Evolutionary conservation across 1,284 basidiomycete genomes (phyloP).

Genomic region (Pholiota adiposa): DNA sequence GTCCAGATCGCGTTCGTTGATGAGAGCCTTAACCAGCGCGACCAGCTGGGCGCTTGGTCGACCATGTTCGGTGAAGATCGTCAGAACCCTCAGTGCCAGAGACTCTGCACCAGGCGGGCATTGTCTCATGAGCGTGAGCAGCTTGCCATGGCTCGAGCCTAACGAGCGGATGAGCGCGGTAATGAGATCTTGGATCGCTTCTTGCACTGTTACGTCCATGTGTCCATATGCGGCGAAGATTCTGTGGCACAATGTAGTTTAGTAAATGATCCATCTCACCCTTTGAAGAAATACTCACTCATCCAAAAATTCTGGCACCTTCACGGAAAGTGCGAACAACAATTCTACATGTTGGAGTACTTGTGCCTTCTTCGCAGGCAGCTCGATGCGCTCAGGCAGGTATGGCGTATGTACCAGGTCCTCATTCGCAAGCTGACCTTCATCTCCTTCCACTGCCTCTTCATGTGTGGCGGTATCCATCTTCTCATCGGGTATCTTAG

Average conservation of each 20-base stretch:
- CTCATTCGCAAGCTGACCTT: slow-evolving; percentile 70
- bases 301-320: slow-evolving; percentile 85
- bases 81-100: slow-evolving; percentile 87
- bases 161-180: slow-evolving; percentile 90
- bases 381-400: slow-evolving; percentile 72
- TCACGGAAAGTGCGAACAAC: slow-evolving; percentile 88
- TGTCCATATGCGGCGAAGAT: slow-evolving; percentile 88
- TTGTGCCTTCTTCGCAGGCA: slow-evolving; percentile 74
- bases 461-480: neutral
- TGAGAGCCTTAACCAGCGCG: slow-evolving; percentile 79
- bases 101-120: slow-evolving; percentile 91
- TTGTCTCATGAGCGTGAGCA: slow-evolving; percentile 84
- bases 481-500: slow-evolving; percentile 35
- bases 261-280: neutral
- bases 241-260: slow-evolving; percentile 43
- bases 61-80: slow-evolving; percentile 86
- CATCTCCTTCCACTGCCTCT: slow-evolving; percentile 63
- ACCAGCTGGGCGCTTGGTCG: slow-evolving; percentile 82
- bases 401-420: slow-evolving; percentile 81
- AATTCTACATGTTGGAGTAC: slow-evolving; percentile 95
- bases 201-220: slow-evolving; percentile 84
- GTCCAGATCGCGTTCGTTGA: slow-evolving; percentile 85
- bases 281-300: slow-evolving; percentile 66
- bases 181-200: slow-evolving; percentile 85
- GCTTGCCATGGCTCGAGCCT: slow-evolving; percentile 83